These are phyloP conservation scores for Avena insularis DNA, from an alignment of 176 grass and related monocot species.

Conservation along the genomic window DNA sequence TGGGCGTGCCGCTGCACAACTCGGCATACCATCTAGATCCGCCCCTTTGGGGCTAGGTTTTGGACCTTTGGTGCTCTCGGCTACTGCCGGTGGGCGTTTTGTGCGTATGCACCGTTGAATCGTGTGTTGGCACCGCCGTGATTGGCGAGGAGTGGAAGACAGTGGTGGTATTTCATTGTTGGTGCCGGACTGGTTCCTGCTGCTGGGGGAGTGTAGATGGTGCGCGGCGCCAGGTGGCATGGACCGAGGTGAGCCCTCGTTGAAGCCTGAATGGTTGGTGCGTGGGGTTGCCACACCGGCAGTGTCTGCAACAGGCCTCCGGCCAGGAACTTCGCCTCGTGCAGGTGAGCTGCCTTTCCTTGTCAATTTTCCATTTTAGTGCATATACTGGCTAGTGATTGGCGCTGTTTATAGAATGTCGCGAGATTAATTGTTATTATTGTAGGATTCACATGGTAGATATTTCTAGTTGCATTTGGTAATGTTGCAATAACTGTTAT, in stretches of 20 bases:
- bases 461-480: not conserved
- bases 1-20: not conserved
- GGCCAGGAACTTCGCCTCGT: conserved; percentile 44
- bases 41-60: conserved; percentile 23
- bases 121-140: not conserved
- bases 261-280: conserved; percentile 74
- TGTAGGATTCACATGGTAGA: not conserved
- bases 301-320: conserved; percentile 7
- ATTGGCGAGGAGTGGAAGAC: not conserved
- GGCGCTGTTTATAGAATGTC: conserved; percentile 6
- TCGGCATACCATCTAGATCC: not conserved
- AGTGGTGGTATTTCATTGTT: conserved; percentile 17
- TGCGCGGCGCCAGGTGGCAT: conserved; percentile 44
- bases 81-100: not conserved
- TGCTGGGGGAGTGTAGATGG: conserved; percentile 28
- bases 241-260: conserved; percentile 66
- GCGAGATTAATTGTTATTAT: conserved; percentile 3
- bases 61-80: conserved; percentile 1
- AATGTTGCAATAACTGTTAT: not conserved
- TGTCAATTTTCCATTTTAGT: not conserved
- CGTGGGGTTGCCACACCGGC: conserved; percentile 22
- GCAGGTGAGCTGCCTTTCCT: conserved; percentile 42
- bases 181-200: conserved; percentile 48
- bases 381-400: not conserved
- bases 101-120: conserved; percentile 8